Percentiles rank a stretch among this genome's conserved stretches.
These are phyloP conservation scores for Ilyonectria robusta DNA, from an alignment of 2,329 filamentous ascomycete genomes.

Conservation along the genomic window DNA sequence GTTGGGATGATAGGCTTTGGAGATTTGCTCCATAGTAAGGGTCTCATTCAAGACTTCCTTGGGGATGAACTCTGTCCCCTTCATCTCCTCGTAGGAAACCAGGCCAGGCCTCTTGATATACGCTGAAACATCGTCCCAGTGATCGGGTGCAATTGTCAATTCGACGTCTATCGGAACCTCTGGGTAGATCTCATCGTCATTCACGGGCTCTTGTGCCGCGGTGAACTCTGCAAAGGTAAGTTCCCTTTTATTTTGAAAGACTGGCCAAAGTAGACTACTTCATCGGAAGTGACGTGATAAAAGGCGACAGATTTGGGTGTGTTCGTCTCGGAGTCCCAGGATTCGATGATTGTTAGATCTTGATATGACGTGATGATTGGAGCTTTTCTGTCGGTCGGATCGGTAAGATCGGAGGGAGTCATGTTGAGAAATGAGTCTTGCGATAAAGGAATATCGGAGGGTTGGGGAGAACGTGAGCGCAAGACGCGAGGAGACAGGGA, in stretches of 20 bases:
- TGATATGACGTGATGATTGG: slow-evolving; percentile 9
- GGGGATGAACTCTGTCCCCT: slow-evolving; percentile 9
- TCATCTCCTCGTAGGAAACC: slow-evolving; percentile 16
- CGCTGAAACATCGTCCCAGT: slow-evolving; percentile 7
- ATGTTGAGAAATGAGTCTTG: too few species aligned
- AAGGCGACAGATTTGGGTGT: slow-evolving; percentile 28
- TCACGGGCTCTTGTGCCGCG: slow-evolving; percentile 6
- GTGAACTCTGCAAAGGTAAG: slow-evolving; percentile 20
- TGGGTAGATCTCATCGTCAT: slow-evolving; percentile 24
- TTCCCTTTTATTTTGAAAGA: slow-evolving; percentile 26
- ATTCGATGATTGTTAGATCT: slow-evolving; percentile 25
- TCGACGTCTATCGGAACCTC: slow-evolving; percentile 3
- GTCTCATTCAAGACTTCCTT: slow-evolving; percentile 18
- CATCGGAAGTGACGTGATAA: slow-evolving; percentile 22
- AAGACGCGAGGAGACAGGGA: too few species aligned
- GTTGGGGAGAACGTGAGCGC: too few species aligned
- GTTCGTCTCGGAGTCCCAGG: slow-evolving; percentile 20
- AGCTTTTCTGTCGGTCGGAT: background rate
- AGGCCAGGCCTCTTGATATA: slow-evolving; percentile 26
- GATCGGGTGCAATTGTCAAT: slow-evolving; percentile 21
- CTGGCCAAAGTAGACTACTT: slow-evolving; percentile 30
- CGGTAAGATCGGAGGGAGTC: too few species aligned
- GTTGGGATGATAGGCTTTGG: slow-evolving; percentile 21
- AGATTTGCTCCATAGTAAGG: slow-evolving; percentile 21
- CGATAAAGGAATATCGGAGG: too few species aligned